Evolutionary conservation across 2,329 filamentous ascomycete species (phyloP).

Genomic region (Exophiala calicioides): DNA sequence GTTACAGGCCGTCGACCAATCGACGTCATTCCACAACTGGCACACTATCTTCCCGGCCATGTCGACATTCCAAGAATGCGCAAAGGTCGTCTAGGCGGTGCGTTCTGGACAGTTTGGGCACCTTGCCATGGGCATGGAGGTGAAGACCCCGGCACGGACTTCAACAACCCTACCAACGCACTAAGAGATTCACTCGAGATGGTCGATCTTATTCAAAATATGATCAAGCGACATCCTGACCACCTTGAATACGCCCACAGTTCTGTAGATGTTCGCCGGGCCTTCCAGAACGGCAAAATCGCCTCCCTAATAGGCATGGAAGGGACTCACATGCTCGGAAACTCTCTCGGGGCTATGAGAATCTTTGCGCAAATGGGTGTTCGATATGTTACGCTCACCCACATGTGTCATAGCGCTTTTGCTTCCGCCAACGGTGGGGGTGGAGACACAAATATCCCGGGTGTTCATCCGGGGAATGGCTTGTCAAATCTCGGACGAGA

Average conservation of each 20-base stretch:
- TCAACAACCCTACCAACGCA: constrained; percentile 17
- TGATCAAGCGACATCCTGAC: constrained; percentile 12
- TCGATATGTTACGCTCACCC: constrained; percentile 31
- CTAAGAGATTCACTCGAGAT: constrained; percentile 18
- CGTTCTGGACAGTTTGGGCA: constrained; percentile 87
- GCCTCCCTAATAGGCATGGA: constrained; percentile 33
- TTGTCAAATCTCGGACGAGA: constrained; percentile 30
- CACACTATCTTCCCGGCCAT: constrained; percentile 67
- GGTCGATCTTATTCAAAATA: constrained; percentile 20
- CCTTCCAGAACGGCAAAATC: constrained; percentile 27
- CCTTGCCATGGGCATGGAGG: constrained; percentile 70
- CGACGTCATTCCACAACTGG: constrained; percentile 37
- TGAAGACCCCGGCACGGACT: constrained; percentile 13
- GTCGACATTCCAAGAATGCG: constrained; percentile 77
- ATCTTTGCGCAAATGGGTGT: constrained; percentile 31
- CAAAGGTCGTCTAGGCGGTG: constrained; percentile 72
- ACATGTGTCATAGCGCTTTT: constrained; percentile 36
- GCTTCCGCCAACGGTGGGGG: constrained; percentile 30
- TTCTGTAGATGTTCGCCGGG: constrained; percentile 10
- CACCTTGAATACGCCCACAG: constrained; percentile 15
- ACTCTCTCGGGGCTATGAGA: constrained; percentile 31
- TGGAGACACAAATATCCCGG: constrained; percentile 12
- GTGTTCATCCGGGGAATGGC: constrained; percentile 22
- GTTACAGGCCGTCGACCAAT: constrained; percentile 17
- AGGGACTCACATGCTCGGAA: constrained; percentile 34